phyloP scores from a whole-genome alignment of 2,329 filamentous ascomycete genomes.

The Pseudogymnoascus sp. region DNA sequence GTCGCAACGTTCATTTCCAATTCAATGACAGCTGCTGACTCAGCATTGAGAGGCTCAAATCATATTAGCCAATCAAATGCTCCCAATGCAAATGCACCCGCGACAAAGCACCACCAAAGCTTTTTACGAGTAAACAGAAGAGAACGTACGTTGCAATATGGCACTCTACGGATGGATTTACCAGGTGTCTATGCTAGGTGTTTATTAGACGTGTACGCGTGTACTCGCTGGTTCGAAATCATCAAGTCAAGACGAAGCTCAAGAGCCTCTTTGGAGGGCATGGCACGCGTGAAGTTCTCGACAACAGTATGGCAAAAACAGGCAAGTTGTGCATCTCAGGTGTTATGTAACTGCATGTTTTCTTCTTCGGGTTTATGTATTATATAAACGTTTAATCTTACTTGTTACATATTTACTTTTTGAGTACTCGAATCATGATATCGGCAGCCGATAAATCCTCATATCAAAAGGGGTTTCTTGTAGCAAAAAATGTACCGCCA shows the following conservation, averaged over 20 bases:
- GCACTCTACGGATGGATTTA: neutral
- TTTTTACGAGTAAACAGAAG: neutral
- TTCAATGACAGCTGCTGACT: conserved; percentile 4
- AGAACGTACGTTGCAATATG: neutral
- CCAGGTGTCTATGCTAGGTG: too few species aligned
- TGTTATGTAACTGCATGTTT: neutral
- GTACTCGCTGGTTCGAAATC: neutral
- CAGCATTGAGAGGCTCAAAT: neutral
- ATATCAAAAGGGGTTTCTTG: neutral
- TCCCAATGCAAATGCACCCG: neutral
- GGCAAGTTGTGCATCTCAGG: neutral
- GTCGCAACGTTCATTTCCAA: conserved; percentile 2
- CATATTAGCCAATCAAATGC: neutral
- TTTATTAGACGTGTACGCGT: too few species aligned
- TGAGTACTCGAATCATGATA: neutral
- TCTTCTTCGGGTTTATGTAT: neutral
- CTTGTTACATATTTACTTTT: neutral
- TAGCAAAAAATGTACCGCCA: conserved; percentile 10
- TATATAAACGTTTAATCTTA: neutral
- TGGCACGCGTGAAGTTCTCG: neutral
- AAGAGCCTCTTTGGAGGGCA: neutral
- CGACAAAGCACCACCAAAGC: neutral
- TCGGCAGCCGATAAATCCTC: neutral
- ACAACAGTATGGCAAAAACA: neutral
- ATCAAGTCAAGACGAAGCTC: neutral